Base-by-base conservation (phyloP, 768 basidiomycete species). In the Gelatoporia subvermispora region DNA sequence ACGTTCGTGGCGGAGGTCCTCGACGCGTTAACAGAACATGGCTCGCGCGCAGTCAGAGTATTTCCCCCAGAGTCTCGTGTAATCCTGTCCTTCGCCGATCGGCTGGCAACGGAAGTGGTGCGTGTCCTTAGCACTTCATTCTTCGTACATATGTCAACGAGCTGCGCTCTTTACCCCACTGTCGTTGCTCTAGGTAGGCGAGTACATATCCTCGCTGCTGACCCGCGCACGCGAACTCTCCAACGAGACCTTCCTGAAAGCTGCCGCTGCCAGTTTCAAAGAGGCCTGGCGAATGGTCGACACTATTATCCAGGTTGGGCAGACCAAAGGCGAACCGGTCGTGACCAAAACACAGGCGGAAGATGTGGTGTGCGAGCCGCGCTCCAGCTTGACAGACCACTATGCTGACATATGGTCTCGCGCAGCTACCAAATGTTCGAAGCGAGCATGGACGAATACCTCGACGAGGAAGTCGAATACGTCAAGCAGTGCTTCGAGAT, bases 381-480 rank as follows among this genome's bases (percentile, higher is more conserved):
- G 50, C 31, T 43, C 25, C 35, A 37, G 8, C 24, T 15, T 42
- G 3, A 9, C 38, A 13, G 38, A 11, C 40, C 17, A 22, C 20
- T 21, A 16, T 36, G 8, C 43, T 49, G 20, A 49, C 13, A n/a
- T 8, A 42, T 43, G 9, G 18, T 48, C 13, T 41, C 41, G 52
- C 48, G 20, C 57, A 94, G 93, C 11, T 95, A 91, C 64, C 79
- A 77, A 40, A 96, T 97, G 92, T 98, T 97, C 57, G 94, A 98
- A 65, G 72, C 78, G 9, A 88, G 94, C 64, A 96, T 98, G 91
- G 94, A 96, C 61, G 94, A 97, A 60, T 98, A 98, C 59, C 83
- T 98, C 2, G 88, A 93, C 51, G 93, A 97, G 61, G 95, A 99
- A 64, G 77, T 86, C 4, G 94, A 96, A 49, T 78, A 76, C 50